Evolutionary conservation across 1,284 basidiomycete species (phyloP).

Genomic region (Ceratobasidium sp.): DNA sequence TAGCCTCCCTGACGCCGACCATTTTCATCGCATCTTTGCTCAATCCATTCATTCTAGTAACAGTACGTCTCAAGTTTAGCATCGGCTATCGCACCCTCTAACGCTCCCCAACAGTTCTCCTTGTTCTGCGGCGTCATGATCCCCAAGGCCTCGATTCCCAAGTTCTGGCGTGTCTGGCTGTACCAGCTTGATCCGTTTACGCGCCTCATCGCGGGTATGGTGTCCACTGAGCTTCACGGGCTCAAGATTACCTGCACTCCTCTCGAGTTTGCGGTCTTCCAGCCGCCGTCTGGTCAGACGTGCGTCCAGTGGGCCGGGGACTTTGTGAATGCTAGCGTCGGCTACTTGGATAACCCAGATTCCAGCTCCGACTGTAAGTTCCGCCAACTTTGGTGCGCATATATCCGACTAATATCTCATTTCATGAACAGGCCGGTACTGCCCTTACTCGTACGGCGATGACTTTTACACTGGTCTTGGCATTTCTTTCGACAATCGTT

Average conservation of each 20-base stretch:
- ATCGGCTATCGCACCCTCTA: too few species aligned
- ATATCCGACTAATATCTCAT: neutral
- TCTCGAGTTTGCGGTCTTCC: constrained; percentile 77
- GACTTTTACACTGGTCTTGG: constrained; percentile 79
- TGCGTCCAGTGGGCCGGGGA: constrained; percentile 78
- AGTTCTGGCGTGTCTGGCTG: constrained; percentile 83
- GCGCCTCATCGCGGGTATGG: constrained; percentile 77
- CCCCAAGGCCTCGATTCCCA: constrained; percentile 59
- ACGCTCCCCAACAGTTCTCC: constrained; percentile 65
- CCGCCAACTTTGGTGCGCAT: neutral
- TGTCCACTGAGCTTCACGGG: constrained; percentile 85
- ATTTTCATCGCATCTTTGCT: constrained; percentile 63
- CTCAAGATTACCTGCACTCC: constrained; percentile 74
- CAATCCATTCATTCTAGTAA: constrained; percentile 46
- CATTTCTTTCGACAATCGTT: constrained; percentile 74
- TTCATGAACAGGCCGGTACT: constrained; percentile 22
- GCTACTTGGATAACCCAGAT: constrained; percentile 82
- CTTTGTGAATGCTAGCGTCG: constrained; percentile 74
- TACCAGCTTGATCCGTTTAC: constrained; percentile 72
- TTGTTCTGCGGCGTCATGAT: constrained; percentile 88
- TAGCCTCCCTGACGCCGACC: constrained; percentile 82
- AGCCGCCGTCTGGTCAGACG: constrained; percentile 80
- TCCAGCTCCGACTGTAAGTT: constrained; percentile 73
- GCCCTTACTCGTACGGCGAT: constrained; percentile 65
- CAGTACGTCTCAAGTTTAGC: neutral